A percentile compares a stretch with the other conserved stretches of the same genome.
These are phyloP conservation scores for Ophiocordyceps camponoti-rufipedis DNA, from an alignment of 2,329 filamentous ascomycete genomes.

Conservation along the genomic window DNA sequence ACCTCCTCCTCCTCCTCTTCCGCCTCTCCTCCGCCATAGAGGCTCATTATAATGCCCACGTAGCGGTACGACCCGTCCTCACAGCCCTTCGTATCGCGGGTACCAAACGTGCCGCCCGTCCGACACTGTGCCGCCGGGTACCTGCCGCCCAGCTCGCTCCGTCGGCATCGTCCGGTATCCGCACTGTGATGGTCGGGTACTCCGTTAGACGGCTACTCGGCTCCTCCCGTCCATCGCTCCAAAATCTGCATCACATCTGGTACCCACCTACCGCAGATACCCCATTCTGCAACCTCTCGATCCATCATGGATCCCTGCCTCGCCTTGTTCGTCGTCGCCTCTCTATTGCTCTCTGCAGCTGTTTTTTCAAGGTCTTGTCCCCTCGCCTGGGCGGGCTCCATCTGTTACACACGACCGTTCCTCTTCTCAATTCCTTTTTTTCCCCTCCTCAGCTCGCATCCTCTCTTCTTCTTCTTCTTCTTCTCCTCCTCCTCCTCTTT, in stretches of 20 bases:
- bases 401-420: constrained; percentile 2
- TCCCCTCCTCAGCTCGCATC: background rate
- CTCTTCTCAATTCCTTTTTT: constrained; percentile 1
- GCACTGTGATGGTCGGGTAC: background rate
- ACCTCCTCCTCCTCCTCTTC: too few species aligned
- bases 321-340: background rate
- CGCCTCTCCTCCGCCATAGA: too few species aligned
- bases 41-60: too few species aligned
- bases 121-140: too few species aligned
- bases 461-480: constrained; percentile 1
- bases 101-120: too few species aligned
- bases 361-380: background rate
- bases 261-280: background rate
- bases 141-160: background rate
- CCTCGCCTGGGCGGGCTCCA: background rate
- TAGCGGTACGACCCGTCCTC: too few species aligned
- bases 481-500: constrained; percentile 1
- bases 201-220: background rate
- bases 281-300: background rate
- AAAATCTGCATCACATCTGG: background rate
- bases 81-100: too few species aligned
- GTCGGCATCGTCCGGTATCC: background rate
- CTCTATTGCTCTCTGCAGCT: background rate
- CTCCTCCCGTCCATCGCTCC: background rate
- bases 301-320: constrained; percentile 1